These are phyloP conservation scores for Alternaria gansuensis DNA, from an alignment of 2,329 filamentous ascomycete species.

Conservation along the genomic window DNA sequence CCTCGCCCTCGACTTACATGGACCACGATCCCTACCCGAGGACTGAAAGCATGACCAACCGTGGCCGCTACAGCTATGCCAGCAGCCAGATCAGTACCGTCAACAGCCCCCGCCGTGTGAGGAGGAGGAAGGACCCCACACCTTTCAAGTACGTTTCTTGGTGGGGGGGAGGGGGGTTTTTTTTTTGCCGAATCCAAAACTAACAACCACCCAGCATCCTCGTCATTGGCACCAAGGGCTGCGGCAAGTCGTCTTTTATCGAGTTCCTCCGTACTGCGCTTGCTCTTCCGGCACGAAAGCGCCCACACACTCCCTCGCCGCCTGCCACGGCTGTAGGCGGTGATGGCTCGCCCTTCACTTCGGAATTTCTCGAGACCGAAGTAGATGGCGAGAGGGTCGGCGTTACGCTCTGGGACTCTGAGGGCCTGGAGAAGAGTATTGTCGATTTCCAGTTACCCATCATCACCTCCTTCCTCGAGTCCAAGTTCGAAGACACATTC, in stretches of 20 bases:
- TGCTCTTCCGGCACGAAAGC: constrained; percentile 82
- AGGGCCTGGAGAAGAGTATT: constrained; percentile 91
- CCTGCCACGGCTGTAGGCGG: constrained; percentile 58
- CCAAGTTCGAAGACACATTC: constrained; percentile 98
- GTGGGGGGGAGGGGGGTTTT: too few relatives aligned
- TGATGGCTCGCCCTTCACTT: constrained; percentile 70
- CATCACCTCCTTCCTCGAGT: constrained; percentile 91
- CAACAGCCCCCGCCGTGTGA: constrained; percentile 90
- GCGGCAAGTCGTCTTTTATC: constrained; percentile 96
- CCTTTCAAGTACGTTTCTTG: constrained; percentile 86
- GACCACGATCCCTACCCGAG: constrained; percentile 80
- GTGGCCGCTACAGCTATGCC: constrained; percentile 94
- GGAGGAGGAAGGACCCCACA: constrained; percentile 95
- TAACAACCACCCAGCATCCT: constrained; percentile 71
- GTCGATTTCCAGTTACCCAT: constrained; percentile 93
- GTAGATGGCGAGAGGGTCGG: constrained; percentile 92
- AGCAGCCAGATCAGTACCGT: constrained; percentile 89
- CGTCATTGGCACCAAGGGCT: constrained; percentile 84
- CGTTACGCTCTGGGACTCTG: constrained; percentile 94
- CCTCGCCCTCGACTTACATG: constrained; percentile 55
- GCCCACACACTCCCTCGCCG: constrained; percentile 56
- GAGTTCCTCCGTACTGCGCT: constrained; percentile 91
- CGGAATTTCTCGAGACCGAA: constrained; percentile 92
- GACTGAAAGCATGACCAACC: constrained; percentile 94
- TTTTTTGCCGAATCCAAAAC: background rate